Conservation (phyloP, 2,329 filamentous ascomycete species). For the Aspergillus sp. region DNA sequence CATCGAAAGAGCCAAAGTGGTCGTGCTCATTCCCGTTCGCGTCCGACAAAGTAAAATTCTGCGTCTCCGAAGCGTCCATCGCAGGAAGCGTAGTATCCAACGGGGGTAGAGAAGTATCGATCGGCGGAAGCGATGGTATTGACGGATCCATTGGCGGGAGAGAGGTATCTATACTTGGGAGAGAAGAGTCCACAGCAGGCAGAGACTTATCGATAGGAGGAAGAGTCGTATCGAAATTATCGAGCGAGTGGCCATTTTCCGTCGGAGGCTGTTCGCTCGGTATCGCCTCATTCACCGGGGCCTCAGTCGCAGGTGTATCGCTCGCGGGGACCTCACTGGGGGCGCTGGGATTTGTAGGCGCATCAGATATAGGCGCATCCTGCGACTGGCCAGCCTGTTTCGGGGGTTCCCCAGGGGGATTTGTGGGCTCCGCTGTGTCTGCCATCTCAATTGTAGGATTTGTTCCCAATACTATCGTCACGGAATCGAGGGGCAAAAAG, state of each 20-base stretch:
- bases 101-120: conserved; percentile 27
- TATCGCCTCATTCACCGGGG: conserved; percentile 1
- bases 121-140: conserved; percentile 26
- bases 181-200: conserved; percentile 23
- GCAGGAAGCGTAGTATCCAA: conserved; percentile 24
- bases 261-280: neutral
- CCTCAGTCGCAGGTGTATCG: neutral
- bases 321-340: neutral
- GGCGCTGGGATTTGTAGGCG: neutral
- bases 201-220: conserved; percentile 24
- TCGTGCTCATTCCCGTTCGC: neutral
- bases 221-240: conserved; percentile 19
- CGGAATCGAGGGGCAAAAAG: neutral
- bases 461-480: neutral
- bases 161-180: conserved; percentile 25
- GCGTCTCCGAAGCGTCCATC: conserved; percentile 11
- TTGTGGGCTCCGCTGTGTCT: conserved; percentile 17
- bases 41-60: neutral
- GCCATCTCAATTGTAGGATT: conserved; percentile 17
- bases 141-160: conserved; percentile 27
- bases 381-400: conserved; percentile 13
- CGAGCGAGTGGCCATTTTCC: neutral
- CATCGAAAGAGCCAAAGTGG: neutral
- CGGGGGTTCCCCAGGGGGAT: conserved; percentile 17
- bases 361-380: neutral